Conservation (phyloP, 139 green algal species). For the Diplosphaera chodatii region DNA sequence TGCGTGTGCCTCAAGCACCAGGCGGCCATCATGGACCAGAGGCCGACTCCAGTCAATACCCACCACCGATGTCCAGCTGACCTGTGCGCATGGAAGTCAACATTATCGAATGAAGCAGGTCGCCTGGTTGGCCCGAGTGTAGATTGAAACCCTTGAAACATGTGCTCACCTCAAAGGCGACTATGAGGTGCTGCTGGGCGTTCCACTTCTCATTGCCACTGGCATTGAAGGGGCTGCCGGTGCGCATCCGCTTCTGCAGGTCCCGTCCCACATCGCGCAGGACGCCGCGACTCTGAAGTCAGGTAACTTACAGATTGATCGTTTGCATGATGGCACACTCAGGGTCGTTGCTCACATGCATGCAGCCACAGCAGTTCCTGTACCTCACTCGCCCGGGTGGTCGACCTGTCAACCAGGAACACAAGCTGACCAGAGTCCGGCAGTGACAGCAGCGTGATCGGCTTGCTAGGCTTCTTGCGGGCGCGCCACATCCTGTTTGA, state of each 20-base stretch:
- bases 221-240: background rate
- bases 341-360: too few species aligned
- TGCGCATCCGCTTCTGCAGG: background rate
- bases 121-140: too few species aligned
- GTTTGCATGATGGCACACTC: too few species aligned
- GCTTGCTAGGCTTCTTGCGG: background rate
- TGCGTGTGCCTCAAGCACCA: constrained; percentile 48
- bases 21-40: constrained; percentile 42
- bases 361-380: background rate
- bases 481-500: background rate
- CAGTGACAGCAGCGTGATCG: background rate
- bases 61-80: constrained; percentile 3
- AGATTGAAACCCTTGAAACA: too few species aligned
- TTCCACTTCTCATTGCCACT: background rate
- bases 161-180: constrained; percentile 50
- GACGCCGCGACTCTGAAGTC: background rate
- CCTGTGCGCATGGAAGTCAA: too few species aligned
- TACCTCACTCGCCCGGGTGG: background rate
- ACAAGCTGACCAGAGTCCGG: background rate
- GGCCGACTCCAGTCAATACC: constrained; percentile 51
- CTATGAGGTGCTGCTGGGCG: constrained; percentile 2
- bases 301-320: too few species aligned
- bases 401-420: constrained; percentile 4
- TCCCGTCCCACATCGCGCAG: background rate
- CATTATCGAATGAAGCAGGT: too few species aligned